Evolutionary conservation across 495 filamentous ascomycete genomes (phyloP), one percentile per base, ranked within the genome.

Genomic region (Hypoxylon fuscum): DNA sequence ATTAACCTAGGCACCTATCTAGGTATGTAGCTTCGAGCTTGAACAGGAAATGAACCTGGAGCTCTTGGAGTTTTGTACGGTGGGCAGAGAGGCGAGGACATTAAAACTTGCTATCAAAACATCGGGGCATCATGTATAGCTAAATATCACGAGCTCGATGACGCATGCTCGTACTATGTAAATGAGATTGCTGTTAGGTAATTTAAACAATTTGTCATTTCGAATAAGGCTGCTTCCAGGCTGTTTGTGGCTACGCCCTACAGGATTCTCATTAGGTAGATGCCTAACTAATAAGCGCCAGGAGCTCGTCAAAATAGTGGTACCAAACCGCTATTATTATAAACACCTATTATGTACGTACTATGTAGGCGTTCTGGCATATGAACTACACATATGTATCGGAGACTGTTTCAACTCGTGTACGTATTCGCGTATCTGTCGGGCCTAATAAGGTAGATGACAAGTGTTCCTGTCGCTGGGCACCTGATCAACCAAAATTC

Each of bases 231-330:
- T n/a, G n/a, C n/a, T n/a, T 38, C 42, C 29, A 40, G 43, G 54
- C 54, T 47, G 22, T 45, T 27, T 46, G 40, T 56, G 6, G 37
- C 37, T 40, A 40, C 55, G 59, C 52, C 52, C 50, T 43, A 27
- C 35, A 25, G 46, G 40, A 55, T 62, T 35, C 42, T 48, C 5
- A 38, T 48, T 49, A 54, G 41, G 41, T 48, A 54, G 3, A 32
- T 15, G 34, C 14, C 6, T 20, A 41, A 27, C 18, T 27, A 14
- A 18, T 20, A 34, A 51, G 17, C 29, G 17, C 14, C 15, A 40
- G 37, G 37, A 18, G 37, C 18, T 40, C 7, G 37, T 18, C 17
- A 20, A 15, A 18, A 20, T 5, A 18, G 25, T 15, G 37, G 17
- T 37, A 18, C 31, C 31, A 20, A 22, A 25, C 17, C 21, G 53